A percentile compares a stretch with the other conserved stretches of the same genome.
Evolutionary conservation across 1,284 basidiomycete genomes (phyloP).

Genomic region (Boletus sp.): DNA sequence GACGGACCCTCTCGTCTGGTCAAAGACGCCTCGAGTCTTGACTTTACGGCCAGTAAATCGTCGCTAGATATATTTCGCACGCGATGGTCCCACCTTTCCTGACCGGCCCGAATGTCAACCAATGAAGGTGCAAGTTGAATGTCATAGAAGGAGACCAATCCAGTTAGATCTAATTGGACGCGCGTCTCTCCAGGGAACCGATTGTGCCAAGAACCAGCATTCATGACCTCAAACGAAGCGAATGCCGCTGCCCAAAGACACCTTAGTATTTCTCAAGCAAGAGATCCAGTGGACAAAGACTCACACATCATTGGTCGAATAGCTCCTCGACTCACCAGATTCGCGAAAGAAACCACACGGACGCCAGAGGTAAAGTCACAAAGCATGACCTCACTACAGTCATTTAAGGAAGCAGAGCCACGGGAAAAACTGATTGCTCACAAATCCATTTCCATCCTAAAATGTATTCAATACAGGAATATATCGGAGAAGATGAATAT

Average conservation of each 20-base stretch:
- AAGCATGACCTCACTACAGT: no score
- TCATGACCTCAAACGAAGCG: slow-evolving; percentile 14
- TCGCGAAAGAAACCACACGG: background rate
- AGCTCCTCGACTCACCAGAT: slow-evolving; percentile 11
- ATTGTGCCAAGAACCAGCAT: slow-evolving; percentile 7
- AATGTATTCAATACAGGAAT: no score
- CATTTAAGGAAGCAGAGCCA: no score
- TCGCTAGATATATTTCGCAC: slow-evolving; percentile 29
- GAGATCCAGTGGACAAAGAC: background rate
- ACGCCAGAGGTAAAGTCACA: no score
- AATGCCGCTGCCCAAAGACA: background rate
- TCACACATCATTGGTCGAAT: background rate
- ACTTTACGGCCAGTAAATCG: slow-evolving; percentile 13
- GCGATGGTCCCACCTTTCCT: slow-evolving; percentile 32
- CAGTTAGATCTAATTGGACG: slow-evolving; percentile 32
- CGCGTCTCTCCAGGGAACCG: slow-evolving; percentile 38
- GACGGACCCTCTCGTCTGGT: slow-evolving; percentile 6
- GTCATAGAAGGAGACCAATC: slow-evolving; percentile 25
- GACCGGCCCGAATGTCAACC: slow-evolving; percentile 22
- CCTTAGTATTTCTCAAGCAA: background rate
- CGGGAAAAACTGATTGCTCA: no score
- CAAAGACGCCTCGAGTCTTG: slow-evolving; percentile 25
- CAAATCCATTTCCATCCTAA: no score
- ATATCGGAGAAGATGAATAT: no score
- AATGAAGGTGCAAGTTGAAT: no score